phyloP scores from a whole-genome alignment of 371 early-diverging fungal species.

The Globomyces sp. region DNA sequence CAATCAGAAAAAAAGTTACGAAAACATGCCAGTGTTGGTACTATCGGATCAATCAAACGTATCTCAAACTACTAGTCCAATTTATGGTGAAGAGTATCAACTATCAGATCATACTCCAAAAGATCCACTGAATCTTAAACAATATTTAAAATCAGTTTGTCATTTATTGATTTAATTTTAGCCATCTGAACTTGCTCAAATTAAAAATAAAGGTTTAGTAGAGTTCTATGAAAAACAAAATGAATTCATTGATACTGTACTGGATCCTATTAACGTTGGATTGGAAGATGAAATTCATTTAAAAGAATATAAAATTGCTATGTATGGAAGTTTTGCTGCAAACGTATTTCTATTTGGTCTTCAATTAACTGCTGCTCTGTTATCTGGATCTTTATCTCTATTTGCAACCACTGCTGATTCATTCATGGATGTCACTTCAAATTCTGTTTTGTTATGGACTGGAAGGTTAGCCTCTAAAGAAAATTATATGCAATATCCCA shows the following conservation, averaged over 20 bases:
- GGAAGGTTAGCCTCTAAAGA: conserved; percentile 18
- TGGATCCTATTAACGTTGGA: conserved; percentile 15
- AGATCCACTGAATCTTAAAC: no score
- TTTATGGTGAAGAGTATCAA: no score
- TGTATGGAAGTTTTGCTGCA: conserved; percentile 78
- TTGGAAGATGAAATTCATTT: background rate
- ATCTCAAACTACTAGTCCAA: no score
- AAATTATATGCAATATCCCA: conserved; percentile 67
- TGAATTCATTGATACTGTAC: conserved; percentile 33
- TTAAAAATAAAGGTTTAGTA: conserved; percentile 37
- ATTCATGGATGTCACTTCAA: conserved; percentile 75
- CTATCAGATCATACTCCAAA: no score
- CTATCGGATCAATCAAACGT: no score
- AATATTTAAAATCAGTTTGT: no score
- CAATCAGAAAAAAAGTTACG: no score
- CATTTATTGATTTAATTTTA: no score
- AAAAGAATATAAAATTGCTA: conserved; percentile 62
- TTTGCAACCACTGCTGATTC: conserved; percentile 93
- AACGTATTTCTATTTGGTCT: conserved; percentile 77
- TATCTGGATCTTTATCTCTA: conserved; percentile 80
- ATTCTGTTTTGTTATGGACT: conserved; percentile 15
- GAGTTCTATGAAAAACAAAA: conserved; percentile 82
- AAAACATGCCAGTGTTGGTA: no score
- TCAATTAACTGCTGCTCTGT: conserved; percentile 80
- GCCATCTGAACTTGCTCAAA: background rate